phyloP scores from a whole-genome alignment of 2,329 filamentous ascomycete species.

The Aspergillus sp. region DNA sequence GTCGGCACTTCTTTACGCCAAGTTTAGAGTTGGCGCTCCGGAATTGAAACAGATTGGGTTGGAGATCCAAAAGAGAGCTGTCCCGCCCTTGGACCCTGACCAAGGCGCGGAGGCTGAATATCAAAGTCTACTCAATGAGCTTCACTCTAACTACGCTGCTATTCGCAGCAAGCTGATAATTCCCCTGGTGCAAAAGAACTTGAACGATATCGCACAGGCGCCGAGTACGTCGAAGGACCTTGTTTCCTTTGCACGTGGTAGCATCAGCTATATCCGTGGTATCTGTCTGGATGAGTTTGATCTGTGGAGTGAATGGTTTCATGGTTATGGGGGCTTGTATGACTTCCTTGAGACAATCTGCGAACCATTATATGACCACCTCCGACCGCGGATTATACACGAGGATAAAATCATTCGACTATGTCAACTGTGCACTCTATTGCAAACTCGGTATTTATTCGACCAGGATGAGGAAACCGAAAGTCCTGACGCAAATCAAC shows the following conservation, averaged over 20 bases:
- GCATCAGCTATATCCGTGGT: slow-evolving; percentile 63
- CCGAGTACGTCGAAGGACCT: slow-evolving; percentile 62
- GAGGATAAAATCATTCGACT: slow-evolving; percentile 65
- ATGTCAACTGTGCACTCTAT: slow-evolving; percentile 63
- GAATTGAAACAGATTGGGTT: slow-evolving; percentile 65
- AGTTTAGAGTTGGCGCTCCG: slow-evolving; percentile 65
- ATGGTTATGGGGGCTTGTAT: slow-evolving; percentile 60
- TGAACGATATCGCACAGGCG: slow-evolving; percentile 53
- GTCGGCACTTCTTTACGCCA: slow-evolving; percentile 68
- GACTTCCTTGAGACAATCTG: slow-evolving; percentile 66
- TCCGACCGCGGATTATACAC: slow-evolving; percentile 63
- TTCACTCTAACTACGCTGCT: slow-evolving; percentile 62
- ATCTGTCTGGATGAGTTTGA: slow-evolving; percentile 67
- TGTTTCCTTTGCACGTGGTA: slow-evolving; percentile 62
- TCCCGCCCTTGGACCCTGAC: slow-evolving; percentile 58
- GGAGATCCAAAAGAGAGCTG: slow-evolving; percentile 65
- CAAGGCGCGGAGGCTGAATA: slow-evolving; percentile 61
- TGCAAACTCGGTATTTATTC: slow-evolving; percentile 65
- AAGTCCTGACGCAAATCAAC: slow-evolving; percentile 49
- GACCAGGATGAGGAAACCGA: slow-evolving; percentile 55
- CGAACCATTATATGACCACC: slow-evolving; percentile 65
- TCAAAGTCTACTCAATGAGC: slow-evolving; percentile 62
- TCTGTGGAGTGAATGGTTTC: slow-evolving; percentile 65
- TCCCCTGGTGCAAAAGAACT: slow-evolving; percentile 61
- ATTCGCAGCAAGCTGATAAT: slow-evolving; percentile 58